Evolutionary conservation across 129 eudicot genomes (phyloP).

Genomic region (Flaveria linearis): DNA sequence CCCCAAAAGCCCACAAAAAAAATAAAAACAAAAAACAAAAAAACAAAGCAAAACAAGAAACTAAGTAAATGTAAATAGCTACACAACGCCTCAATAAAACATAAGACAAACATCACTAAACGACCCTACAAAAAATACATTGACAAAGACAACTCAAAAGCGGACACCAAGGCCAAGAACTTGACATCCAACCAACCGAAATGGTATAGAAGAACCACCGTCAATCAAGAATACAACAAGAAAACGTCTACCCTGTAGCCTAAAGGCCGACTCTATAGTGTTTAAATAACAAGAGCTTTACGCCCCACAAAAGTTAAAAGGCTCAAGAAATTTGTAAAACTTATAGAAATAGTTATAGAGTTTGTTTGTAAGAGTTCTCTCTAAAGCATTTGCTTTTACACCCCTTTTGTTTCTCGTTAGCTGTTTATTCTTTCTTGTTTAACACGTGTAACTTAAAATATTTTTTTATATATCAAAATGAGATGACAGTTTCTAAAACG

Average conservation of each 20-base stretch:
- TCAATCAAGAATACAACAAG: not conserved
- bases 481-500: no score
- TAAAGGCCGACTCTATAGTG: not conserved
- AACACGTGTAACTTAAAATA: no score
- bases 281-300: no score
- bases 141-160: not conserved
- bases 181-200: conserved; percentile 4
- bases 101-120: not conserved
- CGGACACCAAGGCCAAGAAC: not conserved
- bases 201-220: not conserved
- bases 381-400: no score
- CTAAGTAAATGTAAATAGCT: not conserved
- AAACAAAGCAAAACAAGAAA: not conserved
- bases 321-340: no score
- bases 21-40: not conserved
- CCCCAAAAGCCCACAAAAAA: not conserved
- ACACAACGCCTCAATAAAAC: not conserved
- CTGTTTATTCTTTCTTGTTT: no score
- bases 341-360: no score
- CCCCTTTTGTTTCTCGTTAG: no score
- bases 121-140: not conserved
- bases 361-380: no score
- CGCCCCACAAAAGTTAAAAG: no score
- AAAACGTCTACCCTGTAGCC: not conserved
- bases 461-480: not conserved